phyloP scores from a whole-genome alignment of 768 basidiomycete species.

The Albatrellus ellisii region DNA sequence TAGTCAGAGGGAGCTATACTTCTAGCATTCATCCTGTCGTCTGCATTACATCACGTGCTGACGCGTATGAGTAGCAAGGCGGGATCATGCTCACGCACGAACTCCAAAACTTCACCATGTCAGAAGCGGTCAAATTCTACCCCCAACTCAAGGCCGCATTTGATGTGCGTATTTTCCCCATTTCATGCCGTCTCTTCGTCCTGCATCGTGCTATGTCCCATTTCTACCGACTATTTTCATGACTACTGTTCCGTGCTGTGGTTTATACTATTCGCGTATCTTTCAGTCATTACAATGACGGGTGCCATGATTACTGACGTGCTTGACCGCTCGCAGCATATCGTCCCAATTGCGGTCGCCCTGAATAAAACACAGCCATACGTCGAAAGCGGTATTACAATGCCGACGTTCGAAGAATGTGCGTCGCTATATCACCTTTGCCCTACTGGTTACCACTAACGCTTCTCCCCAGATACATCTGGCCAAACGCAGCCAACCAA shows the following conservation, averaged over 20 bases:
- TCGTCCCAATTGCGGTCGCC: conserved; percentile 42
- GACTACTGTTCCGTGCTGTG: too few relatives aligned
- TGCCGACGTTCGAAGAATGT: conserved; percentile 38
- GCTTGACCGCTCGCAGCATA: conserved; percentile 14
- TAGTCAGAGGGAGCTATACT: too few relatives aligned
- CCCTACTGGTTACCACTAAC: background rate
- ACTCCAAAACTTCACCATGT: conserved; percentile 48
- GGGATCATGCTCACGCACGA: conserved; percentile 47
- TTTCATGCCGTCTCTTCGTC: background rate
- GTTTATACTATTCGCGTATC: too few relatives aligned
- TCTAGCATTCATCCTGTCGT: background rate
- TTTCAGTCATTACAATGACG: too few relatives aligned
- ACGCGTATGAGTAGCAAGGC: conserved; percentile 23
- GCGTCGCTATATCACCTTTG: conserved; percentile 9
- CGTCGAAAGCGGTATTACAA: conserved; percentile 29
- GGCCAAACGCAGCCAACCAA: too few relatives aligned
- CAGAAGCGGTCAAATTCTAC: conserved; percentile 41
- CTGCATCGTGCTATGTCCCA: too few relatives aligned
- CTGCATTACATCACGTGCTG: background rate
- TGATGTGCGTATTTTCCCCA: conserved; percentile 18
- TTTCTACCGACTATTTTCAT: too few relatives aligned
- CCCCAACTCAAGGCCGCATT: conserved; percentile 31
- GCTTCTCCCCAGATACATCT: too few relatives aligned
- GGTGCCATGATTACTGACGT: too few relatives aligned
- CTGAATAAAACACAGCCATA: conserved; percentile 40